phyloP scores from a whole-genome alignment of 768 basidiomycete species.

The Exsudoporus frostii region DNA sequence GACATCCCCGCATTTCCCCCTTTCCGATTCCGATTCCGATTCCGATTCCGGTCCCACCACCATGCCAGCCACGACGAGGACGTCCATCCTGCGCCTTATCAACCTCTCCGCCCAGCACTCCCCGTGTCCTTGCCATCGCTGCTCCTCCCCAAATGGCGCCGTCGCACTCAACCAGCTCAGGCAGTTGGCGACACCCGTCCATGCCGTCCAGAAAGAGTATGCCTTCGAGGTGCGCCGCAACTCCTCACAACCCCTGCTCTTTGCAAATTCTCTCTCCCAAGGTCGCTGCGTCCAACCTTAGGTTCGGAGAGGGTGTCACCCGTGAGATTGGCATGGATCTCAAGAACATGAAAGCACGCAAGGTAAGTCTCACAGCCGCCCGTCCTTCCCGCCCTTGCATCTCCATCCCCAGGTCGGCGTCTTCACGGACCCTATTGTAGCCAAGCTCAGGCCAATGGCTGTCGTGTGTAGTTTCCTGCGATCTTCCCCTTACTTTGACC shows the following conservation, averaged over 20 bases:
- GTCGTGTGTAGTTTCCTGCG: conserved; percentile 47
- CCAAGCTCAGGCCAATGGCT: conserved; percentile 78
- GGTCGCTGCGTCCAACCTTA: conserved; percentile 84
- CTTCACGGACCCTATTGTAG: conserved; percentile 87
- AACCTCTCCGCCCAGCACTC: conserved; percentile 65
- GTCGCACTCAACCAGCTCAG: conserved; percentile 59
- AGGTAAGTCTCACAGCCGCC: conserved; percentile 42
- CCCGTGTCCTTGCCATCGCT: conserved; percentile 77
- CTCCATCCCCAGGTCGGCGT: conserved; percentile 70
- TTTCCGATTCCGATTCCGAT: background rate
- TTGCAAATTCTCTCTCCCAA: conserved; percentile 23
- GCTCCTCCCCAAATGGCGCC: conserved; percentile 42
- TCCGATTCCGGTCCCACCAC: too few species aligned
- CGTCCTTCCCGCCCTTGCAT: conserved; percentile 5
- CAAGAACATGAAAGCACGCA: conserved; percentile 88
- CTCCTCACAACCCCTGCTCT: background rate
- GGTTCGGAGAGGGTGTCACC: conserved; percentile 90
- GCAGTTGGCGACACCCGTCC: conserved; percentile 74
- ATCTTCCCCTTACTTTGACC: background rate
- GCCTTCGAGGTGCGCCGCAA: conserved; percentile 70
- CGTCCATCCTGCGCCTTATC: conserved; percentile 69
- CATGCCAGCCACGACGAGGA: conserved; percentile 51
- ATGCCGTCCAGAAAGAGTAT: conserved; percentile 76
- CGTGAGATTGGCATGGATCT: conserved; percentile 91
- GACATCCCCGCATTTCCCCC: background rate